Base-by-base conservation (phyloP, 176 grass and related monocot species). In the Raddia guianensis region DNA sequence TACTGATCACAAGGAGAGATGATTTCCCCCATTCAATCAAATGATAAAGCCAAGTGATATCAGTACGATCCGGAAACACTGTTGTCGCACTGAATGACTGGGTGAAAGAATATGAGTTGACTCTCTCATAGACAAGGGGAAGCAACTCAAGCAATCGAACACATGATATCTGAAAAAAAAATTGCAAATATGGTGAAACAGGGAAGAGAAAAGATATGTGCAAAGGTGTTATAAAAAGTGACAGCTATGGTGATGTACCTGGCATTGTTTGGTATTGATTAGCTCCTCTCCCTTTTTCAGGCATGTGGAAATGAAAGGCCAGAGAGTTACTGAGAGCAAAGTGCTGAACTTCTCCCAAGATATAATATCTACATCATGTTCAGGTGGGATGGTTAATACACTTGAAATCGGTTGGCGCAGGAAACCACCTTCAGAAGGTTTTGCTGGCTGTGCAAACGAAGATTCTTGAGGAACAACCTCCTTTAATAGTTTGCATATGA, bases 21-120 rank as follows among this genome's bases (percentile, higher is more conserved):
- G 95, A 98, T 83, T 89, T 94, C 27, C 95, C 92, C 95, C 95
- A 98, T 32, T 91, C 74, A 68, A 90, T 70, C 77, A 98, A 85
- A 70, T 89, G 76, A 61, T 63, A 86, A 49, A 94, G 74, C 95
- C 92, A 98, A 42, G 70, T 60, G 20, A 91, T 70, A 62, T 98
- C 86, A 83, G 49, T 73, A 82, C 72, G 62, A 35, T 74, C 73
- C 4, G 46, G 81, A 69, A 90, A 45, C 56, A 67, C 14, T 66
- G 79, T 83, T n/a, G 20, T 55, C 66, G 50, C 50, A 72, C 48
- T 58, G 84, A 79, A 74, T 65, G 72, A 67, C 68, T 76, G 59
- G 57, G 84, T 54, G 34, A 65, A 82, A 59, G 70, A 59, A 78
- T 71, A 84, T 63, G 59, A 37, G 40, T 49, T 82, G 40, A 94